Base-by-base conservation (phyloP, 2,329 filamentous ascomycete species). In the Penicillium vulpinum region DNA sequence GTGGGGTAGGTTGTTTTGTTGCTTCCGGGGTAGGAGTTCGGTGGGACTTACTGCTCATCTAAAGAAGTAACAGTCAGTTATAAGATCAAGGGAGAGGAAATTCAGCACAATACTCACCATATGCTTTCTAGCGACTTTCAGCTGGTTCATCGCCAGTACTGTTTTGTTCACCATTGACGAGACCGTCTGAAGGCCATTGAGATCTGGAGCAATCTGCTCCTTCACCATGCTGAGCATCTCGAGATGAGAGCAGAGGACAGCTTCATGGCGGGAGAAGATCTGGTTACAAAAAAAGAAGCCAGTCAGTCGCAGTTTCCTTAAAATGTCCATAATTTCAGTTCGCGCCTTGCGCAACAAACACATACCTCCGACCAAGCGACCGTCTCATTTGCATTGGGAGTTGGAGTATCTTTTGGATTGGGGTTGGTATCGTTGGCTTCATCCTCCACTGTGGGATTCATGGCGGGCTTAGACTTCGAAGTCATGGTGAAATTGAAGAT, bases 231-330 rank as follows among this genome's bases (percentile, higher is more conserved):
- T 64, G 9, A 78, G 63, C 61, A 78, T 70, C 44, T 72, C 65
- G 2, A 77, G 54, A 57, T 80, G 77, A 4, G 70, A 73, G 33
- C 68, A 65, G 3, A 79, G 64, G 28, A 76, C 61, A 2, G 62
- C 70, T n/a, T 77, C 73, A 59, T 79, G 77, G 38, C 73, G 74
- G 13, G 69, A 62, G 54, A 75, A 76, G 22, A 78, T 63, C 76
- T 78, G 46, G 5, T 29, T n/a, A 18, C 11, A 51, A 36, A 40
- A 9, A n/a, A 31, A 10, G 35, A 13, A 24, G 29, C 18, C 13
- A 13, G 40, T 56, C 41, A 56, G 48, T 28, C 18, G 7, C 28
- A 46, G 31, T 8, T 45, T 16, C 28, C 21, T 13, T 5, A 21
- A 18, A 29, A 8, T 24, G 21, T 24, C 49, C n/a, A 28, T 22